Evolutionary conservation across 176 grass and related monocot species (phyloP), one percentile per base, ranked within the genome.

Genomic region (Rhynchospora tenuis): DNA sequence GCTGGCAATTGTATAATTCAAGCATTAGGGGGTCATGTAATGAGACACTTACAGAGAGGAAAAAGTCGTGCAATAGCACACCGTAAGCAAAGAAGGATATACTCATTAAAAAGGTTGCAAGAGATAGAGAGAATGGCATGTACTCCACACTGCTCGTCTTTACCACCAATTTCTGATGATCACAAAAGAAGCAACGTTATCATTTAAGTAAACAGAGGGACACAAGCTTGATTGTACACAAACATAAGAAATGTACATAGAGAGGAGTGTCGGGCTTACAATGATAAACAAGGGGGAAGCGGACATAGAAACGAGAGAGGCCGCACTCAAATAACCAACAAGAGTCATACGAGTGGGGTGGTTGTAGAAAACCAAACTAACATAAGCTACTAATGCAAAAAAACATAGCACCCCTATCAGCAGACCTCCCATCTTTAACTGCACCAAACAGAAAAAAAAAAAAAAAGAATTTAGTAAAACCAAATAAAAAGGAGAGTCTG

Each of bases 61-160:
- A 99, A 87, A 95, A 92, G 87, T 99, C 96, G 75, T 86, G 80
- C 66, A 99, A 81, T 1, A 99, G 42, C 85, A 82, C 28, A 46
- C 96, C 96, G 2, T 99, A 99, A 9, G 81, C 48, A 73, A 99
- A 92, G 88, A 99, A 99, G 0, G 96, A 99, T 9, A 86, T 11
- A 10, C 96, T 99, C 96, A 95, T 99, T 48, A 95, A 86, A 88
- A 95, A 95, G 71, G 92, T 99, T 4, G 96, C 92, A 9, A 99
- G 61, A 4, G 96, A 99, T 64, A 99, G 44, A 62, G 93, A 99
- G 80, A 99, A 95, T n/a, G 96, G 96, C 96, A 99, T 99, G 86
- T 88, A 99, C 64, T 99, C 93, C 27, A 99, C 96, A 4, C 96
- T 99, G 61, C 65, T 95, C 0, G 88, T 99, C 80, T 64, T 90